A percentile compares a stretch with the other conserved stretches of the same genome.
These are phyloP conservation scores for Fusarium lateritium DNA, from an alignment of 2,329 filamentous ascomycete genomes.

Conservation along the genomic window DNA sequence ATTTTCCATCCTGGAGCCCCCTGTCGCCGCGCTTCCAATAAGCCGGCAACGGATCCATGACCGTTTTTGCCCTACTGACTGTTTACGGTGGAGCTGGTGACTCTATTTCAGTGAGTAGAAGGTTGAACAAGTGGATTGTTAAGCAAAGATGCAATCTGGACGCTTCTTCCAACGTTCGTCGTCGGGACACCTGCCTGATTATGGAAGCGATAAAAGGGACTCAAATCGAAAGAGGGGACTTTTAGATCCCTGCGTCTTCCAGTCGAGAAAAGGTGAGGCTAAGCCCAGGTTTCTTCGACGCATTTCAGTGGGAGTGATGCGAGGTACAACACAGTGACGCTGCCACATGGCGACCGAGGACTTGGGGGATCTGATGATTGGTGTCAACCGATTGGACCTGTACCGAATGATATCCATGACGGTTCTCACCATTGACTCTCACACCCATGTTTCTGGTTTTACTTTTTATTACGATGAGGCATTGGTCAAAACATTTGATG, in stretches of 20 bases:
- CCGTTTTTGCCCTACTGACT: slow-evolving; percentile 39
- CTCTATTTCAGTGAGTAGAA: slow-evolving; percentile 44
- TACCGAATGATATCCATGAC: slow-evolving; percentile 24
- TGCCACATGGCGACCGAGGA: slow-evolving; percentile 46
- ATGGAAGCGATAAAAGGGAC: slow-evolving; percentile 11
- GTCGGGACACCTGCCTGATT: slow-evolving; percentile 24
- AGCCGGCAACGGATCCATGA: slow-evolving; percentile 48
- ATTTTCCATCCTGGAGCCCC: slow-evolving; percentile 35
- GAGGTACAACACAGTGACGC: slow-evolving; percentile 36
- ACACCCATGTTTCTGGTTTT: slow-evolving; percentile 3
- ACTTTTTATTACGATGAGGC: slow-evolving; percentile 6
- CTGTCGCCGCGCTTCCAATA: slow-evolving; percentile 44
- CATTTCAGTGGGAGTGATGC: slow-evolving; percentile 18
- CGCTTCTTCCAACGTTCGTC: slow-evolving; percentile 27
- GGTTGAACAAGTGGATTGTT: slow-evolving; percentile 43
- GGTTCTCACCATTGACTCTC: slow-evolving; percentile 15
- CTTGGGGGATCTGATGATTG: slow-evolving; percentile 36
- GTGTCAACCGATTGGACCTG: slow-evolving; percentile 9
- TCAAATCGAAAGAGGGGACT: slow-evolving; percentile 9
- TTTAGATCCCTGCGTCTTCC: slow-evolving; percentile 20
- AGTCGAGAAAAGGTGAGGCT: slow-evolving; percentile 36
- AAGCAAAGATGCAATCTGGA: slow-evolving; percentile 41
- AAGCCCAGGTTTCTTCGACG: slow-evolving; percentile 27
- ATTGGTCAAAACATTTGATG: slow-evolving; percentile 20
- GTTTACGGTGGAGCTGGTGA: slow-evolving; percentile 42